A percentile compares a stretch with the other conserved stretches of the same genome.
Conservation (phyloP, 2,329 filamentous ascomycete genomes). For the Monilinia laxa region DNA sequence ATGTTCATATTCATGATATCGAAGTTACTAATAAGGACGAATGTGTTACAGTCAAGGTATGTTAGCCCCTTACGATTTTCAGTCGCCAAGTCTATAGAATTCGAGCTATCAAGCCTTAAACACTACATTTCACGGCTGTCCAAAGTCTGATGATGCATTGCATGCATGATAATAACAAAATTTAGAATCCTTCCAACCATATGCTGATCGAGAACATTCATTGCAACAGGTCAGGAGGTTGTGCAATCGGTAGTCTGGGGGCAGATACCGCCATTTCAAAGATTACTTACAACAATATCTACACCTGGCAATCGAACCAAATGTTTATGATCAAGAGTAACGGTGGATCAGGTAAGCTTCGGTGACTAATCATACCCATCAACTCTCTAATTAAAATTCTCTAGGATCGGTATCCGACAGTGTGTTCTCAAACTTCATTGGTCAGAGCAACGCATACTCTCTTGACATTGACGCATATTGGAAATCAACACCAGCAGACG, state of each 20-base stretch:
- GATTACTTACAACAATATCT: conserved; percentile 54
- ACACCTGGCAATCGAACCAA: conserved; percentile 47
- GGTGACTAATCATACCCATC: not conserved
- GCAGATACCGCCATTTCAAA: conserved; percentile 51
- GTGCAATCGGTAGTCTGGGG: conserved; percentile 56
- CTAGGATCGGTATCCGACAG: conserved; percentile 51
- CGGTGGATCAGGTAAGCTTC: conserved; percentile 45
- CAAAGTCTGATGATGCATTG: not conserved
- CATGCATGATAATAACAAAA: not conserved
- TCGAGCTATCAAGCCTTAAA: not conserved
- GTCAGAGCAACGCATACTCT: conserved; percentile 58
- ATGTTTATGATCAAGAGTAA: conserved; percentile 64
- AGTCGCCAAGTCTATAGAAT: not conserved
- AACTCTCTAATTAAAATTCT: conserved; percentile 24
- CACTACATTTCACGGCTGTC: not conserved
- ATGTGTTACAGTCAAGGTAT: conserved; percentile 54
- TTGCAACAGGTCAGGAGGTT: conserved; percentile 61
- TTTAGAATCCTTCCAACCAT: conserved; percentile 40
- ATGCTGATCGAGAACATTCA: conserved; percentile 59
- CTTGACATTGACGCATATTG: conserved; percentile 57
- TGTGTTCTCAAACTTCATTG: conserved; percentile 59
- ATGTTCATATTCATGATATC: conserved; percentile 59
- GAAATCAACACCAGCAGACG: conserved; percentile 46
- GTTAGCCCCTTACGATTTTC: conserved; percentile 27
- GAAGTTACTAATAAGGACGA: conserved; percentile 63